Base-by-base conservation (phyloP, 2,329 filamentous ascomycete species). In the Ramularia endophylla region DNA sequence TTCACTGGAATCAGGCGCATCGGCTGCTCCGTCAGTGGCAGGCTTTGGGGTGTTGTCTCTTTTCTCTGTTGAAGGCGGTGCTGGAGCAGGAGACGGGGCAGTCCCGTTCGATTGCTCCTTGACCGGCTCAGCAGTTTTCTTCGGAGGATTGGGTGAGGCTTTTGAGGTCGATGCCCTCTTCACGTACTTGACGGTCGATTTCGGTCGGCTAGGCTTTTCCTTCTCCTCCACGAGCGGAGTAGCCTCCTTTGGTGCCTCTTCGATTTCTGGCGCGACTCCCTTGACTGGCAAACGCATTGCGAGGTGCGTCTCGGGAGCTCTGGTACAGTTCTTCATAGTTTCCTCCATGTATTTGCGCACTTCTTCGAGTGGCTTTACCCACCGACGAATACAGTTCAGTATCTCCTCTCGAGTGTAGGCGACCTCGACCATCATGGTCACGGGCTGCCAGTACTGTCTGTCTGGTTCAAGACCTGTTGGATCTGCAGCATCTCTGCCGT, bases 401-500 rank as follows among this genome's bases (percentile, higher is more conserved):
- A 74, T 65, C 27, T 71, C 68, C 13, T 73, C 66, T 38, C 74
- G 69, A 18, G 67, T 62, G 36, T 73, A 72, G 27, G 71, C 67
- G 30, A 82, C 67, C 29, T 75, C 72, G 46, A 80, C 73, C 53
- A 62, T 63, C 41, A 65, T 51, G 1, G 78, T 82, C 74, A 89
- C 74, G 2, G 85, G 85, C 52, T 89, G 83, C 58, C 87, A 90
- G 63, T 85, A 87, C 54, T 87, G 75, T 77, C 41, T 75, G 72
- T 61, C 52, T 48, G 64, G 56, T 47, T 67, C 50, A 40, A 67
- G 37, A 12, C 46, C 48, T 37, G 54, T 43, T 41, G 57, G 43
- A 28, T 60, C 54, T 2, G 48, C 53, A 2, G 78, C 75, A n/a
- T 69, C 71, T 52, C 79, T 81, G 20, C 81, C 84, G 60, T 82